phyloP scores from a whole-genome alignment of 2,329 filamentous ascomycete species.

The Xylariaceae sp. region DNA sequence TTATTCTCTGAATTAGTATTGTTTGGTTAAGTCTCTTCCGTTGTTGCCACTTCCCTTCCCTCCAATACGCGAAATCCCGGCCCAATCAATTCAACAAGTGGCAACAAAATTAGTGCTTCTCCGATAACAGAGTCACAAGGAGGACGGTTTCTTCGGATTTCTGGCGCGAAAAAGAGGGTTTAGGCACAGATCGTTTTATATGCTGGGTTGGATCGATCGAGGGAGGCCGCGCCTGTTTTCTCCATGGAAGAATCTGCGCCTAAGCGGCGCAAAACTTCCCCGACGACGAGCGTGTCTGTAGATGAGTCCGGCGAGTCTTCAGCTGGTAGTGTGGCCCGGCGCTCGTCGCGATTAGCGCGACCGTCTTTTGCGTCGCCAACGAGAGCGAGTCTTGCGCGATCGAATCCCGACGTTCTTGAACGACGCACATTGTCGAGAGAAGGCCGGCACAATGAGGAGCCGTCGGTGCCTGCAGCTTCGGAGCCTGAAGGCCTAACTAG shows the following conservation, averaged over 20 bases:
- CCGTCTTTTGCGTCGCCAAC: slow-evolving; percentile 64
- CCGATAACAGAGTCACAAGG: neutral
- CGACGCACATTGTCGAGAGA: slow-evolving; percentile 36
- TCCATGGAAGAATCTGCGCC: slow-evolving; percentile 52
- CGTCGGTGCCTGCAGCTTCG: slow-evolving; percentile 18
- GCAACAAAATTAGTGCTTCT: neutral
- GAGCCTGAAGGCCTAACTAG: slow-evolving; percentile 20
- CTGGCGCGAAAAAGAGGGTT: too few relatives aligned
- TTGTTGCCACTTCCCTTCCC: too few relatives aligned
- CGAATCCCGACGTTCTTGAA: slow-evolving; percentile 53
- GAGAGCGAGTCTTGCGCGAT: slow-evolving; percentile 55
- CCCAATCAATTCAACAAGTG: neutral
- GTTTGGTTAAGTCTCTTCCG: neutral
- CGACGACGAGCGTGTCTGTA: slow-evolving; percentile 41
- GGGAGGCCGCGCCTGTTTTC: neutral
- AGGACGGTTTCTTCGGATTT: too few relatives aligned
- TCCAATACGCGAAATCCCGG: neutral
- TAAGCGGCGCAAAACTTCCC: slow-evolving; percentile 60
- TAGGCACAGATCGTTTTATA: neutral
- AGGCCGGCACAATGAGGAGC: slow-evolving; percentile 12
- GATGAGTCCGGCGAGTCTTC: slow-evolving; percentile 18
- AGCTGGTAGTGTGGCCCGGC: slow-evolving; percentile 13
- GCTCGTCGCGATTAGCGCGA: slow-evolving; percentile 32
- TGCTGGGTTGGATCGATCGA: neutral
- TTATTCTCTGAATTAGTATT: neutral